Base-by-base conservation (phyloP, 192 early-diverging fungal genomes). In the Entomortierella parvispora region DNA sequence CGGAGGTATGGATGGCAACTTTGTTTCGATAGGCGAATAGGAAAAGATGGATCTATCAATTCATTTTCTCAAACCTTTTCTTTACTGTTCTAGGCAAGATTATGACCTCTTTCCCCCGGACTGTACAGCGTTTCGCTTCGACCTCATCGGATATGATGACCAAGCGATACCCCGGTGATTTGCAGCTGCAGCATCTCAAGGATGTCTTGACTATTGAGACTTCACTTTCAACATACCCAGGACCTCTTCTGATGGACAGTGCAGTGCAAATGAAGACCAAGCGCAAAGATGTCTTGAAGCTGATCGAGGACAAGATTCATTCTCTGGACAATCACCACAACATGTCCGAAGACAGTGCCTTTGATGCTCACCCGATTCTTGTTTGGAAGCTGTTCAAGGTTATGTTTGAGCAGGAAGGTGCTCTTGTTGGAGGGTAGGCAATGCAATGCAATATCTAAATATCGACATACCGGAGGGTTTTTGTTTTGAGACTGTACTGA, bases 341-440 rank as follows among this genome's bases (percentile, higher is more conserved):
- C 37, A 5, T 9, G 5, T 40, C 37, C 37, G 37, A 40, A 15
- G 65, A 68, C 26, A 42, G 43, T 46, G 22, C 64, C 3, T 63
- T 59, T 47, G 74, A 77, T 63, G 74, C 65, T 7, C 61, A 77
- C 22, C 65, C 47, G 28, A 52, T 80, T 0, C 42, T 92, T 23
- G 58, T 93, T 33, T 91, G 86, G 88, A 81, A 85, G 25, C 42
- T 93, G n/a, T 66, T 93, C 26, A 86, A 84, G 52, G 61, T 85
- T 23, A 71, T 87, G 62, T 65, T 92, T 40, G 90, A 93, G 51
- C 56, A 83, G 26, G 90, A 93, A n/a, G 91, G 90, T 11, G 37
- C 66, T 6, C 58, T 93, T 23, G 69, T 86, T 52, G 86, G 84
- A 52, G 69, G 81, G 87, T 87, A 81, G 84, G 82, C 12, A 12